phyloP scores from a whole-genome alignment of 1,139 yeast genomes.

The Suhomyces coccinellae region DNA sequence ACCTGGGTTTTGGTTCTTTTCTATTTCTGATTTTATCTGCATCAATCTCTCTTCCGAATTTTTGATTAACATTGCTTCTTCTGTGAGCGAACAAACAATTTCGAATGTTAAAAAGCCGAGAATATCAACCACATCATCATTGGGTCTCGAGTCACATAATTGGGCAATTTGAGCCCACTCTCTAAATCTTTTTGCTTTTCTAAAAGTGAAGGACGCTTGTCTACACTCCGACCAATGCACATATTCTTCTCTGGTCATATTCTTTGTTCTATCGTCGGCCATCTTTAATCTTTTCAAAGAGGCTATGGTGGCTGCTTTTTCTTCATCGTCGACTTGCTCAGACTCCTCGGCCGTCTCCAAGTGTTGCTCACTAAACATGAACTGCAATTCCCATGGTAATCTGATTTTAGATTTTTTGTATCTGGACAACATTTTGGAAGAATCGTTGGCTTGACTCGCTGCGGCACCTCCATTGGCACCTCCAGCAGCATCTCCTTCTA shows the following conservation, averaged over 20 bases:
- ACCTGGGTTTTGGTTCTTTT: conserved; percentile 21
- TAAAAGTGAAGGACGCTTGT: conserved; percentile 93
- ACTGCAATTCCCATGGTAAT: conserved; percentile 93
- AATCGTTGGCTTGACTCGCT: conserved; percentile 41
- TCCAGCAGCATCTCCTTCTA: conserved; percentile 42
- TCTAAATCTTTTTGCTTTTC: conserved; percentile 87
- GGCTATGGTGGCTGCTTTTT: conserved; percentile 85
- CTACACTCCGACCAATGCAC: conserved; percentile 99
- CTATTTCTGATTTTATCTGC: conserved; percentile 36
- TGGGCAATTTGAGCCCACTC: conserved; percentile 94
- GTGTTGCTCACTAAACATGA: conserved; percentile 91
- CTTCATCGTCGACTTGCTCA: conserved; percentile 82
- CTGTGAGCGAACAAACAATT: conserved; percentile 91
- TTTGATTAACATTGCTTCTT: conserved; percentile 83
- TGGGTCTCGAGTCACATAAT: conserved; percentile 86
- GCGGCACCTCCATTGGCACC: conserved; percentile 34
- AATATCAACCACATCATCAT: conserved; percentile 95
- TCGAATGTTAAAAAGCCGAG: conserved; percentile 94
- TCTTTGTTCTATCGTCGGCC: conserved; percentile 91
- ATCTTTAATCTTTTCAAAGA: conserved; percentile 82
- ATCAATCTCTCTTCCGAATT: conserved; percentile 57
- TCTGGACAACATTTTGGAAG: conserved; percentile 60
- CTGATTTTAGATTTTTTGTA: conserved; percentile 78
- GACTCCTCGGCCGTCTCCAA: conserved; percentile 77
- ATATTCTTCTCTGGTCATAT: conserved; percentile 95